A percentile compares a stretch with the other conserved stretches of the same genome.
phyloP scores from a whole-genome alignment of 208 protist species.

The Giardia duodenalis region DNA sequence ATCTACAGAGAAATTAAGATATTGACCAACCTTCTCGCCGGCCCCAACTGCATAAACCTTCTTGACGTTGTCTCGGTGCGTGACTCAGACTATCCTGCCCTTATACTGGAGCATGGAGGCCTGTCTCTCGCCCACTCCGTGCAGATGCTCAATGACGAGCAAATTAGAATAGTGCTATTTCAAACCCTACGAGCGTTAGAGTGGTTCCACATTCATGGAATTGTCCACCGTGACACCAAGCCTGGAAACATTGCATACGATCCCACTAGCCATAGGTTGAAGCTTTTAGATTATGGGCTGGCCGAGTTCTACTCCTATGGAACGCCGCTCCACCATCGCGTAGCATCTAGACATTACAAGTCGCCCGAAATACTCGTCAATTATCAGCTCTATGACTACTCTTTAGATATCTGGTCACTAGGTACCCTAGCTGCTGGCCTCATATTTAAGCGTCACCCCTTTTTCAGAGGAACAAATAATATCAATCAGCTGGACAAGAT shows the following conservation, averaged over 20 bases:
- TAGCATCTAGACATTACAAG: slow-evolving; percentile 46
- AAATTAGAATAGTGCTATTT: background rate
- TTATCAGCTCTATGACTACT: slow-evolving; percentile 45
- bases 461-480: slow-evolving; percentile 44
- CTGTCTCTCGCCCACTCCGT: slow-evolving; percentile 38
- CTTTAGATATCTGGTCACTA: slow-evolving; percentile 46
- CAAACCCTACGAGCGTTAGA: slow-evolving; percentile 37
- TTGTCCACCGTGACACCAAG: slow-evolving; percentile 49
- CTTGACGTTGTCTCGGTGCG: slow-evolving; percentile 79
- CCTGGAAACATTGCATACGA: slow-evolving; percentile 44
- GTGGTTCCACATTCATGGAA: slow-evolving; percentile 41
- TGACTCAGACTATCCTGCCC: slow-evolving; percentile 71
- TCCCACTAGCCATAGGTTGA: slow-evolving; percentile 7
- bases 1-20: slow-evolving; percentile 85
- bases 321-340: slow-evolving; percentile 42
- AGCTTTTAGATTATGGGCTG: slow-evolving; percentile 45
- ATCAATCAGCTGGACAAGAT: slow-evolving; percentile 44
- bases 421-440: slow-evolving; percentile 40
- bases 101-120: slow-evolving; percentile 96
- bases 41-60: slow-evolving; percentile 89
- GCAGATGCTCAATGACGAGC: background rate
- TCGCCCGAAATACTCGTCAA: slow-evolving; percentile 42
- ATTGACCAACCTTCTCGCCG: slow-evolving; percentile 84
- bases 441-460: slow-evolving; percentile 42
- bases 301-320: slow-evolving; percentile 46